Conservation (phyloP, 2,329 filamentous ascomycete species). For the Aspergillus sergii region DNA sequence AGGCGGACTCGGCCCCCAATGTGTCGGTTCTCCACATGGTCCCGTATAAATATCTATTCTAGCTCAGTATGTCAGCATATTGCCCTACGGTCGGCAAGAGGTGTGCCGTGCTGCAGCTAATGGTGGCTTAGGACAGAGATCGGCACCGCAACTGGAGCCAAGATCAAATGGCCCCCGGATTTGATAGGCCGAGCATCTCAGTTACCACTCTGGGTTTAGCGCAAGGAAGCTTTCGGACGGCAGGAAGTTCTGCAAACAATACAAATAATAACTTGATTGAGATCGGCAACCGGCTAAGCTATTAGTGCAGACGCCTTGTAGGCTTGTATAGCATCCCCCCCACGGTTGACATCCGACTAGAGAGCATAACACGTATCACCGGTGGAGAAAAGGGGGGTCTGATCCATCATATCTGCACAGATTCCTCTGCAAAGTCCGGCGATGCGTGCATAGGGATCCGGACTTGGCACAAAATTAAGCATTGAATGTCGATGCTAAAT, state of each 20-base stretch:
- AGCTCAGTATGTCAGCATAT: background rate
- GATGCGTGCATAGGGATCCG: no score
- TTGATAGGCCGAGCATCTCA: background rate
- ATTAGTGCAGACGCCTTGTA: background rate
- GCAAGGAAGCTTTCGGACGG: background rate
- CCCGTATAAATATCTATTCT: background rate
- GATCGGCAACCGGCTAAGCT: background rate
- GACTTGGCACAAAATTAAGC: background rate
- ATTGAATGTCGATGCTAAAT: background rate
- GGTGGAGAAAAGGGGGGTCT: no score
- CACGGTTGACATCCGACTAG: background rate
- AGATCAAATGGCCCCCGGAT: background rate
- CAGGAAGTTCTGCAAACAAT: no score
- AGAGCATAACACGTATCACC: background rate
- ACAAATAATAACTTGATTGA: background rate
- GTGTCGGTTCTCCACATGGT: background rate
- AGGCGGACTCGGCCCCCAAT: background rate
- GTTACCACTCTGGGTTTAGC: background rate
- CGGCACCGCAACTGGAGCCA: background rate
- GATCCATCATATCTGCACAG: background rate
- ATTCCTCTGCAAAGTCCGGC: no score
- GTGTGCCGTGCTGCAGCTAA: background rate
- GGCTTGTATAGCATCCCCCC: background rate
- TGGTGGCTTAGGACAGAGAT: background rate
- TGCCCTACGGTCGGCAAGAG: background rate